Base-by-base conservation (phyloP, 768 basidiomycete genomes). In the Kockovaella imperatae region DNA sequence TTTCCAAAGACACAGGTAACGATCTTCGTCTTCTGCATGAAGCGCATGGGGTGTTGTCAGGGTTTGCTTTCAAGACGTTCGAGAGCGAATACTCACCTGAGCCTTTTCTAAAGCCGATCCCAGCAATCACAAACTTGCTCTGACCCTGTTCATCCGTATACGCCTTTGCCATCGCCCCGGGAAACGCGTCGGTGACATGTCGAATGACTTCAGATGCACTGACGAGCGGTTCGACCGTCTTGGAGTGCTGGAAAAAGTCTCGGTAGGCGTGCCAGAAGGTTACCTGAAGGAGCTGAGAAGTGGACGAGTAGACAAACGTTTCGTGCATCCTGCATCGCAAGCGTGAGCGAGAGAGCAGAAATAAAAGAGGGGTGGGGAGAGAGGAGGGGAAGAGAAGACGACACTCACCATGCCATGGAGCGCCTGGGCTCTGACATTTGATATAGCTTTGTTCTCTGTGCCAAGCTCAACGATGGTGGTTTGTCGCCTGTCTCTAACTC, bases 191-290 rank as follows among this genome's bases (percentile, higher is more conserved):
- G 41, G 80, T 87, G 52, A 91, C 86, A 53, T 86, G 86, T 71
- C 93, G 91, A 69, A 99, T 96, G 41, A 95, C 86, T 35, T 99
- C 93, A 1, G 87, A 83, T 0, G 95, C 91, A 2, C 82, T 79
- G 2, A 90, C 78, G 35, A 87, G 66, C 17, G 57, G 59, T 10
- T 69, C 64, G 29, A 62, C 55, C 10, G 61, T 54, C 0, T 42
- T 39, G 4, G 54, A 57, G 50, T 76, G 79, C 1, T 78, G 72
- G 60, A 96, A 95, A 1, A 80, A 80, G 50, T 86, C 84, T 53
- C 84, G 83, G 73, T 99, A 99, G 11, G 90, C 77, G 48, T 80
- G 87, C 91, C 93, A 99, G 62, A 99, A 87, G 47, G 87, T 83
- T 28, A 93, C 88, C 70, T 97, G 95, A 0, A 87, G 89, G 38